Conservation (phyloP, 768 basidiomycete genomes). For the Pisolithus tinctorius region DNA sequence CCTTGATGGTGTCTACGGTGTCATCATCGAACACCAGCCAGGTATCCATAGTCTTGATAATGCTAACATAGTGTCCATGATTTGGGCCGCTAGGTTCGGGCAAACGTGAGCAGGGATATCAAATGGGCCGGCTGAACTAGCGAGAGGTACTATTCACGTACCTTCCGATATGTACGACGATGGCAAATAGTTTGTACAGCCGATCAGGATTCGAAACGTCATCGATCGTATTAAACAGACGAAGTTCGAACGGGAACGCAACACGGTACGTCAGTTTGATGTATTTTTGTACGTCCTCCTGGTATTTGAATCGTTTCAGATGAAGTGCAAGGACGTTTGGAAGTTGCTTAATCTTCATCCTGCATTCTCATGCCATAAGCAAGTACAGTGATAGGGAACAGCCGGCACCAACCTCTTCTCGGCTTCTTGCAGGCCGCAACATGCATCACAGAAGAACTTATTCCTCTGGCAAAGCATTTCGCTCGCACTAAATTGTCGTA, state of each 20-base stretch:
- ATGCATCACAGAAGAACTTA: slow-evolving; percentile 97
- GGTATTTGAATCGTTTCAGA: slow-evolving; percentile 97
- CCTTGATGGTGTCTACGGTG: slow-evolving; percentile 80
- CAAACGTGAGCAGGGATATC: slow-evolving; percentile 10
- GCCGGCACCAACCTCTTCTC: slow-evolving; percentile 70
- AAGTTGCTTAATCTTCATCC: slow-evolving; percentile 98
- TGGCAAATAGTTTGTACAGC: slow-evolving; percentile 89
- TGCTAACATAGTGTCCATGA: slow-evolving; percentile 96
- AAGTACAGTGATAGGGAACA: not conserved
- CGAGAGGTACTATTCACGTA: slow-evolving; percentile 39
- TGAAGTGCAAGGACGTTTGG: slow-evolving; percentile 95
- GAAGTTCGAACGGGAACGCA: slow-evolving; percentile 90
- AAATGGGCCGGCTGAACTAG: slow-evolving; percentile 4
- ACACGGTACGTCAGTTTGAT: slow-evolving; percentile 96
- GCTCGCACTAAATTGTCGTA: slow-evolving; percentile 93
- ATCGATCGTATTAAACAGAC: slow-evolving; percentile 96
- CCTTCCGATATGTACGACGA: slow-evolving; percentile 99
- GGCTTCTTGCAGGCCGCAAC: slow-evolving; percentile 95
- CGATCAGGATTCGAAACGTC: slow-evolving; percentile 88
- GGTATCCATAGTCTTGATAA: slow-evolving; percentile 75
- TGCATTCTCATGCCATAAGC: slow-evolving; percentile 25
- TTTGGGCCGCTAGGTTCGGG: slow-evolving; percentile 72
- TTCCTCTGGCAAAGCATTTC: slow-evolving; percentile 98
- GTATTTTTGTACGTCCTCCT: slow-evolving; percentile 84
- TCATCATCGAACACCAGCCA: slow-evolving; percentile 98